Conservation (phyloP, 1,284 basidiomycete genomes). For the Sporisorium graminicola region DNA sequence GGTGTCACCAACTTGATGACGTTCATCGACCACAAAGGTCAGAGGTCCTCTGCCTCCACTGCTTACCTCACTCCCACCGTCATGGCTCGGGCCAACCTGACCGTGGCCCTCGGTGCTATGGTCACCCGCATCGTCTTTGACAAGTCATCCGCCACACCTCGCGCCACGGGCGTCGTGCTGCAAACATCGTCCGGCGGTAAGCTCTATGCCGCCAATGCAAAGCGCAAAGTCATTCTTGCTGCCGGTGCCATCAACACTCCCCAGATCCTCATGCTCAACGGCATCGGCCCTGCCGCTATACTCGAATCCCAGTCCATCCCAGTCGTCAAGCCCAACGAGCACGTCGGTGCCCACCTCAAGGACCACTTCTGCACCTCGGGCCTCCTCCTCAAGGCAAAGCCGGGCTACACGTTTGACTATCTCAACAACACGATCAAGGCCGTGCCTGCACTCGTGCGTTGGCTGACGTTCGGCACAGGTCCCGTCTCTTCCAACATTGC, state of each 20-base stretch:
- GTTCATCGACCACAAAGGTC: slow-evolving; percentile 24
- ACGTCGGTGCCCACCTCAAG: slow-evolving; percentile 51
- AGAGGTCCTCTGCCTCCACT: slow-evolving; percentile 32
- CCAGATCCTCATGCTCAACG: slow-evolving; percentile 58
- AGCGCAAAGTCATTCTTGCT: slow-evolving; percentile 54
- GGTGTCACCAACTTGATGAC: slow-evolving; percentile 17
- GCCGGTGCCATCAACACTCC: slow-evolving; percentile 59
- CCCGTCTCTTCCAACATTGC: not conserved
- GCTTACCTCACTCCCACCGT: slow-evolving; percentile 20
- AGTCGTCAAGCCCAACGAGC: not conserved
- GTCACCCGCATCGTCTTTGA: not conserved
- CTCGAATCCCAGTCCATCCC: slow-evolving; percentile 18
- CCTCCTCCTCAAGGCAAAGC: not conserved
- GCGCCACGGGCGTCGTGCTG: not conserved
- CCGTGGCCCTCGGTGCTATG: not conserved
- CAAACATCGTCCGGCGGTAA: slow-evolving; percentile 4
- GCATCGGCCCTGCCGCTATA: slow-evolving; percentile 44
- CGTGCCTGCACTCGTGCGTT: not conserved
- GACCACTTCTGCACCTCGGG: slow-evolving; percentile 51
- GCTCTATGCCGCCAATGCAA: slow-evolving; percentile 23
- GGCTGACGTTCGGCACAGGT: not conserved
- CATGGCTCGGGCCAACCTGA: not conserved
- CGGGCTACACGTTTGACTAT: not conserved
- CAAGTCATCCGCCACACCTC: not conserved
- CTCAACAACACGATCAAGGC: not conserved